Conservation (phyloP, 2,329 filamentous ascomycete genomes). For the Cercospora canescens region DNA sequence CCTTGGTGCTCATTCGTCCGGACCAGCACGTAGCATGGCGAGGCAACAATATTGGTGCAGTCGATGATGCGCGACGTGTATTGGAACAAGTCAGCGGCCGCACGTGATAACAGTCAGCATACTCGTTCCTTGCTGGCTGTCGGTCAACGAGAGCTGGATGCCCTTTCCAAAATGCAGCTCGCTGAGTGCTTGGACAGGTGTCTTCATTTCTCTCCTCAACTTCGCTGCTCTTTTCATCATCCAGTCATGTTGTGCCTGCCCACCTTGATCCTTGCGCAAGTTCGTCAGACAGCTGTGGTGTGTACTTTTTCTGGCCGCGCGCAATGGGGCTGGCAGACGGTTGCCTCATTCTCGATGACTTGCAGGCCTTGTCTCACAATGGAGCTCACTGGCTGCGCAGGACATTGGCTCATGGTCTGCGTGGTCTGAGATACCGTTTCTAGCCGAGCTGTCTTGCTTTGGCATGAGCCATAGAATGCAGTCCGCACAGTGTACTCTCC, state of each 20-base stretch:
- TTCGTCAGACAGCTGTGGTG: not conserved
- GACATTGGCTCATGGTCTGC: not conserved
- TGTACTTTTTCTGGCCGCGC: not conserved
- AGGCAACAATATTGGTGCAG: not conserved
- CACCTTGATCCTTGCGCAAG: not conserved
- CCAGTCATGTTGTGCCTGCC: not conserved
- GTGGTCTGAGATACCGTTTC: not conserved
- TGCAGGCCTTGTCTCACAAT: not conserved
- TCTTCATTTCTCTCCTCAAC: not conserved
- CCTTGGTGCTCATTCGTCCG: slow-evolving; percentile 56
- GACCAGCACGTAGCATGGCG: slow-evolving; percentile 60
- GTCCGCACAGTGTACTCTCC: too few species aligned
- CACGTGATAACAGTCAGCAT: not conserved
- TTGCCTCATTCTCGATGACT: not conserved
- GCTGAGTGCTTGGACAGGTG: not conserved
- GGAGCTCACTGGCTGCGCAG: not conserved
- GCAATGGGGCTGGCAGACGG: not conserved
- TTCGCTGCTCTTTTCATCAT: not conserved
- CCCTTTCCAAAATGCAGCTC: too few species aligned
- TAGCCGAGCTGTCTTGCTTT: not conserved
- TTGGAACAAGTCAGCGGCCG: not conserved
- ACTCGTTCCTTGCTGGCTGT: too few species aligned
- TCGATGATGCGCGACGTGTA: not conserved
- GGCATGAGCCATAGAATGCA: too few species aligned
- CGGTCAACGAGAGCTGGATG: too few species aligned